These are phyloP conservation scores for Jackrogersella multiformis DNA, from an alignment of 495 filamentous ascomycete species.

Conservation along the genomic window DNA sequence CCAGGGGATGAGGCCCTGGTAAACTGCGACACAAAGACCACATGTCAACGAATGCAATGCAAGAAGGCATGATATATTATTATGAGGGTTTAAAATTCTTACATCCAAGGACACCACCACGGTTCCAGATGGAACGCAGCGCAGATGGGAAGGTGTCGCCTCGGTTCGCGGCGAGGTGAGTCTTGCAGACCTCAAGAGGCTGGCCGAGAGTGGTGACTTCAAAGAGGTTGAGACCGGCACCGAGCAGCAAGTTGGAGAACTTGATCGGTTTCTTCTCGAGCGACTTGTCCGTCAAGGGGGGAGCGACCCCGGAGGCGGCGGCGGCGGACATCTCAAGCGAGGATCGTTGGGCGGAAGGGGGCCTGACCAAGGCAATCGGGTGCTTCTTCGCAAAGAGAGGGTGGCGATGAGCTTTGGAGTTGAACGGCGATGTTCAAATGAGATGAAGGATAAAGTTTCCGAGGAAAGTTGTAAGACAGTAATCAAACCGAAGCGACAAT, in stretches of 20 bases:
- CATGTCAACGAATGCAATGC: conserved; percentile 11
- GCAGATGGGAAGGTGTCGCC: conserved; percentile 84
- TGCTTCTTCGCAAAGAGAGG: conserved; percentile 75
- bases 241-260: conserved; percentile 97
- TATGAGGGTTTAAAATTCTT: conserved; percentile 63
- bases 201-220: conserved; percentile 86
- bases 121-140: conserved; percentile 86
- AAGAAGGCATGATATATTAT: neutral
- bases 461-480: conserved; percentile 24
- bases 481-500: conserved; percentile 10
- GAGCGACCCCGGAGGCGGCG: conserved; percentile 63
- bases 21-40: conserved; percentile 67
- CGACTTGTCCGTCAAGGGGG: conserved; percentile 59
- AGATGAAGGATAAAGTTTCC: conserved; percentile 30
- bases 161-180: conserved; percentile 97
- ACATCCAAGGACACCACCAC: conserved; percentile 97
- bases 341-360: conserved; percentile 65
- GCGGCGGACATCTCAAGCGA: conserved; percentile 64
- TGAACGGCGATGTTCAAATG: conserved; percentile 9
- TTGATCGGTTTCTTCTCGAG: conserved; percentile 99
- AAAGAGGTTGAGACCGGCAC: conserved; percentile 97
- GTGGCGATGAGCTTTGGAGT: conserved; percentile 29
- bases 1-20: conserved; percentile 99
- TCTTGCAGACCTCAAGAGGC: conserved; percentile 99
- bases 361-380: conserved; percentile 93